Percentiles rank a stretch among this genome's conserved stretches.
Evolutionary conservation across 495 filamentous ascomycete genomes (phyloP).

Genomic region (Gamarada debralockiae): DNA sequence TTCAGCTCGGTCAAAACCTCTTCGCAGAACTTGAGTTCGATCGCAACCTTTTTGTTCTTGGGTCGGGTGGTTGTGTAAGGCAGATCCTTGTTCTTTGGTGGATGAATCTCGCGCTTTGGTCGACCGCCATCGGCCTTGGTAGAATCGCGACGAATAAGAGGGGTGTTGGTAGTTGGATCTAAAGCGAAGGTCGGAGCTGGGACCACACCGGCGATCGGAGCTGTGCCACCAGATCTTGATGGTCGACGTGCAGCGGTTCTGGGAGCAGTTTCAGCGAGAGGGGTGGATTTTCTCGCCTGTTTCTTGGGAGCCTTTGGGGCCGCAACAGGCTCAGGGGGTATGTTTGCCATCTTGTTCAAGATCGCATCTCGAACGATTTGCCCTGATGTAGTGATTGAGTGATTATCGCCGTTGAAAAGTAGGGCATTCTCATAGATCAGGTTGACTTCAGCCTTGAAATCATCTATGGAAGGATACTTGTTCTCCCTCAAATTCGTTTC

Average conservation of each 20-base stretch:
- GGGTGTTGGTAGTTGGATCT: constrained; percentile 70
- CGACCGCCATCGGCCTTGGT: constrained; percentile 68
- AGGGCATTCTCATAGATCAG: constrained; percentile 72
- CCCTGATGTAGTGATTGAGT: constrained; percentile 63
- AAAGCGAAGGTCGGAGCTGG: constrained; percentile 66
- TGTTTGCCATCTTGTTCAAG: constrained; percentile 12
- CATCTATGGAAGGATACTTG: constrained; percentile 59
- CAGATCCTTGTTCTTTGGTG: constrained; percentile 80
- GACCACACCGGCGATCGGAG: constrained; percentile 34
- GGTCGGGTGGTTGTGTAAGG: constrained; percentile 69
- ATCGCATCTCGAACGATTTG: constrained; percentile 11
- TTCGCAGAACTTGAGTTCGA: constrained; percentile 87
- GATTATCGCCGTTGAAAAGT: constrained; percentile 76
- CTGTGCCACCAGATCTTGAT: constrained; percentile 31
- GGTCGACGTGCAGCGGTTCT: constrained; percentile 29
- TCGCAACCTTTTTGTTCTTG: constrained; percentile 87
- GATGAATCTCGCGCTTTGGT: constrained; percentile 91
- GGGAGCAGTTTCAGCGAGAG: constrained; percentile 40
- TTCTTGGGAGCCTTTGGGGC: constrained; percentile 10
- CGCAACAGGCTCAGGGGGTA: constrained; percentile 10
- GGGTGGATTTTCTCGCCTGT: constrained; percentile 42
- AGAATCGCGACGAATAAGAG: constrained; percentile 87
- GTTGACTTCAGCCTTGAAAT: constrained; percentile 66
- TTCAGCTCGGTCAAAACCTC: constrained; percentile 72
- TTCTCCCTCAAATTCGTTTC: constrained; percentile 70